These are phyloP conservation scores for Panus rudis DNA, from an alignment of 768 basidiomycete genomes.

Conservation along the genomic window DNA sequence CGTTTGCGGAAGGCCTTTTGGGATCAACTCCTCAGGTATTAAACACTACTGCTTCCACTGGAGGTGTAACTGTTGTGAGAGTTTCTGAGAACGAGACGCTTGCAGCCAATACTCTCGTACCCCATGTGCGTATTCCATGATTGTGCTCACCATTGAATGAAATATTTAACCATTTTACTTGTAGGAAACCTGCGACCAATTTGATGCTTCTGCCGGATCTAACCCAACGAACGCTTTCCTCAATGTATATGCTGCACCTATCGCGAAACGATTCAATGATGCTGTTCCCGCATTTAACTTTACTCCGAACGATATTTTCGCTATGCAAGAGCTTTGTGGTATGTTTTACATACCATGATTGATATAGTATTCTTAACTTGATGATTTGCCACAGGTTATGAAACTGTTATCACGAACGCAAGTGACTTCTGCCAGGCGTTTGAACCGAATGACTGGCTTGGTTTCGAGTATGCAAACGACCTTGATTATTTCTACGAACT, in stretches of 20 bases:
- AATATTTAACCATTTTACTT: no score
- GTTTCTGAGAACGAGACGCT: conserved; percentile 13
- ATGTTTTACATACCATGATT: no score
- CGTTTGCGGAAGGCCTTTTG: no score
- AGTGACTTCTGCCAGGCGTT: conserved; percentile 13
- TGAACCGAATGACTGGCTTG: conserved; percentile 14
- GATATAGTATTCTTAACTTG: no score
- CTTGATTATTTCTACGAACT: conserved; percentile 16
- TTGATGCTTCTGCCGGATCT: conserved; percentile 12
- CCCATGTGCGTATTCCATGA: conserved; percentile 13
- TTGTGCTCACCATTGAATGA: no score
- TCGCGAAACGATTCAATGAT: conserved; percentile 11
- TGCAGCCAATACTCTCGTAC: conserved; percentile 12
- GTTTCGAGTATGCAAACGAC: conserved; percentile 17
- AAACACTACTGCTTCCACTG: no score
- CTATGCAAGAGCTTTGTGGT: conserved; percentile 15
- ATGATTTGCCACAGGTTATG: no score
- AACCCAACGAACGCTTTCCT: conserved; percentile 10
- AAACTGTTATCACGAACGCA: conserved; percentile 14
- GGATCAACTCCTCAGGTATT: no score
- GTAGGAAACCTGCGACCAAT: conserved; percentile 10
- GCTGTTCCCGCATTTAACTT: conserved; percentile 14
- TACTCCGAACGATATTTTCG: conserved; percentile 12
- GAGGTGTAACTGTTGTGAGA: conserved; percentile 5
- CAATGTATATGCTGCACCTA: conserved; percentile 13